Percentiles rank a stretch among this genome's conserved stretches.
phyloP scores from a whole-genome alignment of 179 eudicot genomes.

The Beta lomatogona region DNA sequence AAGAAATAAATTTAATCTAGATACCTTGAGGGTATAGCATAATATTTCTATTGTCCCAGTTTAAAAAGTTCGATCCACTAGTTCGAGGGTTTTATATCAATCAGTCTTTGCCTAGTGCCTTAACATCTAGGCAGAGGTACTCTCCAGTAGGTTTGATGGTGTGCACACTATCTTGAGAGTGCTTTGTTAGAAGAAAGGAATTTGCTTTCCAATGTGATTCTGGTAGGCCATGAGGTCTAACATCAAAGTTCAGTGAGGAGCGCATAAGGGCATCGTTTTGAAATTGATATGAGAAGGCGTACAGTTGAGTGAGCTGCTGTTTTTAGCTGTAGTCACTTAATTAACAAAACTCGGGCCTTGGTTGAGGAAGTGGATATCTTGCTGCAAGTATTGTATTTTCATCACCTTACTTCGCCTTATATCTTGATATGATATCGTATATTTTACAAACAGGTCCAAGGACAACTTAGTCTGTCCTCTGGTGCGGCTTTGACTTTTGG shows the following conservation, averaged over 20 bases:
- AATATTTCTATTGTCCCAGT: background rate
- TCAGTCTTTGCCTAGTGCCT: background rate
- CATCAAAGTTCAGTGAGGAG: background rate
- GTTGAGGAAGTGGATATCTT: background rate
- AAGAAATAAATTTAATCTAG: background rate
- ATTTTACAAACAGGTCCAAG: slow-evolving; percentile 60
- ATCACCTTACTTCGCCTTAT: slow-evolving; percentile 3
- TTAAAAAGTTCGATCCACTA: background rate
- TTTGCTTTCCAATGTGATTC: background rate
- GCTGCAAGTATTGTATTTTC: background rate
- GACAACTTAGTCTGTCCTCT: slow-evolving; percentile 77
- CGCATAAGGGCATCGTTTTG: background rate
- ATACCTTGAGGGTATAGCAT: background rate
- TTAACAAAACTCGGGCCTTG: background rate
- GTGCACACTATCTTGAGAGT: background rate
- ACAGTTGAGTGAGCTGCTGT: background rate
- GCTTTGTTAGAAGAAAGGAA: background rate
- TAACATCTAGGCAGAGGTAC: background rate
- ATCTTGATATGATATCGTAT: background rate
- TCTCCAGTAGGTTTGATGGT: background rate
- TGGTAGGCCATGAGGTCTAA: background rate
- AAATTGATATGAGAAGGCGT: background rate
- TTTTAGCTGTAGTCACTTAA: background rate
- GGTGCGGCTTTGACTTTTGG: slow-evolving; percentile 88
- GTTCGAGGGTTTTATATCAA: background rate